Percentiles rank a stretch among this genome's conserved stretches.
Evolutionary conservation across 192 early-diverging fungal species (phyloP).

Genomic region (Phycomyces nitens): DNA sequence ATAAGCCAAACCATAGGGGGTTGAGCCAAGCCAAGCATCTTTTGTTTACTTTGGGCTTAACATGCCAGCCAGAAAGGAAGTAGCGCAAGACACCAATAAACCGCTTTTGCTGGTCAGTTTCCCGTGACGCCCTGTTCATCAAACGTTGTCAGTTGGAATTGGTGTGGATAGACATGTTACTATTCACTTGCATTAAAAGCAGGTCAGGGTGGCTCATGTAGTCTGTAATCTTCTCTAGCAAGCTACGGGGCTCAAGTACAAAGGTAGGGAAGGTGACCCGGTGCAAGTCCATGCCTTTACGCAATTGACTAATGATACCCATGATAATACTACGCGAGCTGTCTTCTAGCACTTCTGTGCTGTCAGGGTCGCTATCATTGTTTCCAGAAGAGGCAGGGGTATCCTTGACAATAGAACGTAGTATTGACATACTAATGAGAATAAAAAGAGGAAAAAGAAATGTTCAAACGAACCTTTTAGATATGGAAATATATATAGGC

Average conservation of each 20-base stretch:
- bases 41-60: slow-evolving; percentile 74
- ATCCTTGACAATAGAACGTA: neutral
- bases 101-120: slow-evolving; percentile 69
- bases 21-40: no score
- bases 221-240: slow-evolving; percentile 94
- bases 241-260: slow-evolving; percentile 91
- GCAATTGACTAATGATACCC: slow-evolving; percentile 82
- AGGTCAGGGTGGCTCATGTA: slow-evolving; percentile 92
- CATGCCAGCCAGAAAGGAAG: slow-evolving; percentile 94
- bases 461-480: no score
- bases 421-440: neutral
- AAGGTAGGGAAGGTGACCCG: slow-evolving; percentile 95
- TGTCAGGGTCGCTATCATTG: slow-evolving; percentile 25
- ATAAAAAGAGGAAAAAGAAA: neutral
- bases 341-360: slow-evolving; percentile 83
- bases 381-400: neutral
- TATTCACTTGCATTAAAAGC: slow-evolving; percentile 60
- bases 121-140: slow-evolving; percentile 35
- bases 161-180: neutral
- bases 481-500: neutral
- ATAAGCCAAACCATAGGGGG: neutral
- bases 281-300: slow-evolving; percentile 89
- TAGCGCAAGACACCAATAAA: slow-evolving; percentile 84
- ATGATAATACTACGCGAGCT: slow-evolving; percentile 82
- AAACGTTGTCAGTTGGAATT: neutral